These are phyloP conservation scores for Verticillium nubilum DNA, from an alignment of 2,329 filamentous ascomycete genomes.

Conservation along the genomic window DNA sequence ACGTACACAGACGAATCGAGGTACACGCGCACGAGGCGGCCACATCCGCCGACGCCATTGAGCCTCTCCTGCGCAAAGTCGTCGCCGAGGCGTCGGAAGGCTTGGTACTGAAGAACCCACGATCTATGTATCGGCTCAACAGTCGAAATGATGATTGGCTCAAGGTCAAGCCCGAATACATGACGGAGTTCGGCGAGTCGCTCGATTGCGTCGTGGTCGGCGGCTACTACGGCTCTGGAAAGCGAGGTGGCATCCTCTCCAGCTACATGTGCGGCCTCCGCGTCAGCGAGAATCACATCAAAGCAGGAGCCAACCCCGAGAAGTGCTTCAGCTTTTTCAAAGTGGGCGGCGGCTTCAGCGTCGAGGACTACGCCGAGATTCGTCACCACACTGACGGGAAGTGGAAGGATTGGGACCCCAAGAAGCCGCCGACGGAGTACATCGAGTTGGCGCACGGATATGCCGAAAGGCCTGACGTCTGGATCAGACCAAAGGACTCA, in stretches of 20 bases:
- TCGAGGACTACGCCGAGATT: constrained; percentile 78
- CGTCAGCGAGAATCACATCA: constrained; percentile 63
- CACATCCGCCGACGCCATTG: constrained; percentile 65
- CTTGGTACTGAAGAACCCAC: constrained; percentile 87
- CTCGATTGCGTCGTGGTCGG: constrained; percentile 87
- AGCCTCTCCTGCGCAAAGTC: constrained; percentile 72
- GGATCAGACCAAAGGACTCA: constrained; percentile 87
- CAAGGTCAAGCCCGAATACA: constrained; percentile 98
- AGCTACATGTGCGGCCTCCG: constrained; percentile 88
- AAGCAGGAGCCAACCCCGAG: constrained; percentile 55
- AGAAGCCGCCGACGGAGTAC: constrained; percentile 68
- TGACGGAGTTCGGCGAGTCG: constrained; percentile 91
- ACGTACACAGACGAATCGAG: constrained; percentile 72
- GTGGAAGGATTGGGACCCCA: constrained; percentile 80
- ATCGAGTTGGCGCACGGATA: constrained; percentile 81
- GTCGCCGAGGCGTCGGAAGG: constrained; percentile 86
- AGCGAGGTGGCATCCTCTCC: constrained; percentile 74
- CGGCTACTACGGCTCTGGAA: constrained; percentile 87
- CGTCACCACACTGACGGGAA: constrained; percentile 83
- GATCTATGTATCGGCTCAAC: constrained; percentile 80
- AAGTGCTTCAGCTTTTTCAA: constrained; percentile 95
- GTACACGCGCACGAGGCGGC: constrained; percentile 69
- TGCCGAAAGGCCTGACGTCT: constrained; percentile 78
- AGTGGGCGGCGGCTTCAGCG: constrained; percentile 88
- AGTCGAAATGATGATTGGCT: constrained; percentile 94